phyloP scores from a whole-genome alignment of 306 rosid species.

The cucumber (Cucumis sativus) region Cucumber_9930_V3 NC_026660.2:11333501-11334000 shows the following conservation, averaged over 20 bases:
- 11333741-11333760: neutral
- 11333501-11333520: slow-evolving; percentile 95
- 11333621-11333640: neutral
- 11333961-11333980: neutral
- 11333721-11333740: neutral
- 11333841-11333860: neutral
- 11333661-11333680: neutral
- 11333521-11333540: slow-evolving; percentile 1
- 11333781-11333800: neutral
- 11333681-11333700: slow-evolving; percentile 16
- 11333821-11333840: neutral
- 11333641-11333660: neutral
- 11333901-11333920: neutral
- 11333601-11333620: neutral
- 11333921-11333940: neutral
- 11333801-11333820: neutral
- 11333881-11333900: neutral
- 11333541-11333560: slow-evolving; percentile 13
- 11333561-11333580: slow-evolving; percentile 93
- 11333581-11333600: slow-evolving; percentile 45
- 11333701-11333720: neutral
- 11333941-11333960: neutral
- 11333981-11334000: neutral
- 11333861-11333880: neutral
- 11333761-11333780: neutral